Evolutionary conservation across 495 filamentous ascomycete genomes (phyloP), one percentile per base, ranked within the genome.

Genomic region (Hyaloscypha hepaticicola): DNA sequence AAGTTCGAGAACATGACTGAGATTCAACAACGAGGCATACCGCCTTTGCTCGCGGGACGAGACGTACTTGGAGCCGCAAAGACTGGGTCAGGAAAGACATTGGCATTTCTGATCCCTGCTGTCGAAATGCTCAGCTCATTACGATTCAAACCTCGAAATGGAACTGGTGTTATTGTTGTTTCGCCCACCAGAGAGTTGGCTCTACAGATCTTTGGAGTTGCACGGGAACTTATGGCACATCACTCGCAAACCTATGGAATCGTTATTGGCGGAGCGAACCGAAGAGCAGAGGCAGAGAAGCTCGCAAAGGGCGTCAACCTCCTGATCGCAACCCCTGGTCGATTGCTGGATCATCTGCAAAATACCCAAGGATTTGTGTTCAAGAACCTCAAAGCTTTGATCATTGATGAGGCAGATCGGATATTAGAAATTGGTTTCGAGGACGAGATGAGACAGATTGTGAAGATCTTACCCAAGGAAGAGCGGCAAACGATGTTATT

Each of bases 391-490:
- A 90, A 88, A 72, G 88, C 91, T 6, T 78, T 99, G 8, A 84
- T 98, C 45, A 95, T 96, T 65, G 92, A 96, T 71, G 93, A 96
- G 73, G 93, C 94, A 24, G 93, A 97, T 71, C 86, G 93, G 53
- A 98, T 97, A 64, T 79, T 99, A 31, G 95, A 99, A 79, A 90
- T 97, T 63, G 95, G 95, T 65, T 99, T 99, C 80, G 95, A 99
- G 72, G 96, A 98, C 70, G 95, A 99, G 76, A 96, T 97, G 92
- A 85, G 91, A 57, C 92, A 96, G 74, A 96, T 99, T 70, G 85
- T 98, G 74, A 97, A 96, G 80, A 96, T 99, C 58, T 81, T 99
- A 19, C 95, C 95, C 27, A 87, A 86, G 64, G 88, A 93, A 38
- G 89, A 94, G 62, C 82, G 96, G 45, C 95, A 99, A 73, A 98